Percentiles rank a stretch among this genome's conserved stretches.
These are phyloP conservation scores for Neurospora tetrasperma DNA, from an alignment of 495 filamentous ascomycete species.

Conservation along the genomic window DNA sequence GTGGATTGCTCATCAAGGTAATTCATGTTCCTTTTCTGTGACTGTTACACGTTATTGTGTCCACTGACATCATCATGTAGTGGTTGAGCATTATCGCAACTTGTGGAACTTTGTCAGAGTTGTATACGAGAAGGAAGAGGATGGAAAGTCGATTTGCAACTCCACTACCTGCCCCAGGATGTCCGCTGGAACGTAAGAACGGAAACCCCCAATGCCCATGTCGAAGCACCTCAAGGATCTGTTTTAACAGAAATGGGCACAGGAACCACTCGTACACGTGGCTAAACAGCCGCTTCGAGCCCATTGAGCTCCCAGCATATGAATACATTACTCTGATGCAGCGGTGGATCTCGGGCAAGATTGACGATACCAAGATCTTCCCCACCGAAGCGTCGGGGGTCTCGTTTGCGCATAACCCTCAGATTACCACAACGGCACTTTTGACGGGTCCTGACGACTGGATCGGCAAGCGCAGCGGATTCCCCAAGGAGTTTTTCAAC, in stretches of 20 bases:
- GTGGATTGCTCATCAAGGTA: slow-evolving; percentile 92
- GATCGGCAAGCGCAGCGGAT: slow-evolving; percentile 80
- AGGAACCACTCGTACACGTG: slow-evolving; percentile 86
- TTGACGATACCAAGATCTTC: slow-evolving; percentile 76
- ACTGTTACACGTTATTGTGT: background rate
- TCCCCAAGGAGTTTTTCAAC: slow-evolving; percentile 73
- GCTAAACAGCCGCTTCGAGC: slow-evolving; percentile 57
- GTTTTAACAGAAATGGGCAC: slow-evolving; percentile 4
- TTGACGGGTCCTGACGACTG: slow-evolving; percentile 54
- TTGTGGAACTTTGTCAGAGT: slow-evolving; percentile 75
- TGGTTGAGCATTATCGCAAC: slow-evolving; percentile 83
- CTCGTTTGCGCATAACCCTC: slow-evolving; percentile 45
- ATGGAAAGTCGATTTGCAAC: slow-evolving; percentile 70
- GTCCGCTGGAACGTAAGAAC: slow-evolving; percentile 74
- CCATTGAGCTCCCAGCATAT: slow-evolving; percentile 60
- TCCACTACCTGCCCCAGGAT: slow-evolving; percentile 74
- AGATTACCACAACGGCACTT: slow-evolving; percentile 49
- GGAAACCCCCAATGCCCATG: slow-evolving; percentile 11
- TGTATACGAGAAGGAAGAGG: slow-evolving; percentile 66
- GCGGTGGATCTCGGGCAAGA: slow-evolving; percentile 87
- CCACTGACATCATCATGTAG: slow-evolving; percentile 30
- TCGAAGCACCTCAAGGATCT: slow-evolving; percentile 6
- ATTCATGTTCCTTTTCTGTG: slow-evolving; percentile 8
- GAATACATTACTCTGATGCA: slow-evolving; percentile 90
- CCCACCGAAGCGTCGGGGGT: slow-evolving; percentile 59